Evolutionary conservation across 352 stramenopile genomes (phyloP), one percentile per base, ranked within the genome.

Genomic region (Albugo laibachii): DNA sequence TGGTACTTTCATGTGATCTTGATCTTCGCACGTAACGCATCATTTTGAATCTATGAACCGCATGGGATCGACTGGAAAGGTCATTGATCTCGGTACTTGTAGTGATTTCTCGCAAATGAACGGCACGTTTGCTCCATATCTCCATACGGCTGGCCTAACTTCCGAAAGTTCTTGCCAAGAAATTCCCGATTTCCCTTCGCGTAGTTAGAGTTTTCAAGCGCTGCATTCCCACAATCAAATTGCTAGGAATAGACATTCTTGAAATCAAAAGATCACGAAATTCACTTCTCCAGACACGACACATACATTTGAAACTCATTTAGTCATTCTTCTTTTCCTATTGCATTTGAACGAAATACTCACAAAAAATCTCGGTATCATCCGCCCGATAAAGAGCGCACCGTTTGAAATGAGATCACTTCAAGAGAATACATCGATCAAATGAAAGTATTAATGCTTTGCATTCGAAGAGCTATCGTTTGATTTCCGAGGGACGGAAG

Each of bases 271-370:
- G 57, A 59, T 98, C 93, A 51, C 93, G 80, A 46, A 98, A 93
- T 50, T 98, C 92, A 98, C 13, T 98, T 97, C 63, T 98, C 94
- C 5, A 98, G 65, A 53, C 86, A 92, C 2, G 79, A 92, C n/a
- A 89, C 79, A 0, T 68, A 80, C 2, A 89, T 57, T 38, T 81
- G 59, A 19, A 43, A 45, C 19, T 57, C 53, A 31, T 31, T 3
- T 31, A 3, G 24, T 45, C 61, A 56, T 1, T 60, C 62, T 1
- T 50, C 50, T 6, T 39, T 36, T 1, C 51, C 20, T 50, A 44
- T 2, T 78, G 66, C 18, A 86, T 50, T 8, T 62, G 61, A 0
- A 48, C 43, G 36, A 92, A 92, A 13, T 91, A 58, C 21, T 92
- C 66, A 80, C 62, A 11, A 92, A 45, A 53, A 92, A 89, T 13